Evolutionary conservation across 495 filamentous ascomycete species (phyloP), one percentile per base, ranked within the genome.

Genomic region (Podospora appendiculata): DNA sequence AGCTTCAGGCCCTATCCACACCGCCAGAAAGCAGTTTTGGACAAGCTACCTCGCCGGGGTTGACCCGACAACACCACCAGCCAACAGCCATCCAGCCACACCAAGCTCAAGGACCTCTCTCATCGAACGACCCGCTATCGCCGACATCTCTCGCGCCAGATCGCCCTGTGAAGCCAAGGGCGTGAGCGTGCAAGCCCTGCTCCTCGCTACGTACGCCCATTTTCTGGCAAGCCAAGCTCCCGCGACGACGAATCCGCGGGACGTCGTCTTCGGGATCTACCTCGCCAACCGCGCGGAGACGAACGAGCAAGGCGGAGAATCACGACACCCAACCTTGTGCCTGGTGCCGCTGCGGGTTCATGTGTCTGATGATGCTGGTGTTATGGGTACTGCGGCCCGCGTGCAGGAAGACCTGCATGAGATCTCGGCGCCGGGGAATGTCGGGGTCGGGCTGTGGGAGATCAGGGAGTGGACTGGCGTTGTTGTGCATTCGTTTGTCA

Each of bases 401-500:
- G 67, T 78, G 7, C 73, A 78, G 35, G 54, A 51, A 7, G 72
- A 77, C 49, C 47, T 79, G 3, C 49, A 71, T 10, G 51, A 55
- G 7, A 72, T 79, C 32, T 63, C 68, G 0, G 56, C 51, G 6
- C 57, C 61, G 0, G 57, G 53, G 3, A 69, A 70, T 50, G 51
- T 62, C 4, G 61, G 60, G 6, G 74, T 65, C 9, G 66, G 70
- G 12, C 54, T 78, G 3, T 78, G 76, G 76, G 76, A 79, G 54
- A 65, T 79, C 11, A 56, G 67, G 40, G 55, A 65, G 9, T 77
- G 75, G 73, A 78, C 74, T 8, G 74, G 74, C 0, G 42, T 77
- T 16, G 56, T 54, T 47, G 60, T 78, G 6, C 65, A 75, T 50
- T 69, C 67, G 6, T 79, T 76, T 63, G 79, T 83, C 42, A 85